These are phyloP conservation scores for Chaetomium strumarium DNA, from an alignment of 2,329 filamentous ascomycete species.

Conservation along the genomic window DNA sequence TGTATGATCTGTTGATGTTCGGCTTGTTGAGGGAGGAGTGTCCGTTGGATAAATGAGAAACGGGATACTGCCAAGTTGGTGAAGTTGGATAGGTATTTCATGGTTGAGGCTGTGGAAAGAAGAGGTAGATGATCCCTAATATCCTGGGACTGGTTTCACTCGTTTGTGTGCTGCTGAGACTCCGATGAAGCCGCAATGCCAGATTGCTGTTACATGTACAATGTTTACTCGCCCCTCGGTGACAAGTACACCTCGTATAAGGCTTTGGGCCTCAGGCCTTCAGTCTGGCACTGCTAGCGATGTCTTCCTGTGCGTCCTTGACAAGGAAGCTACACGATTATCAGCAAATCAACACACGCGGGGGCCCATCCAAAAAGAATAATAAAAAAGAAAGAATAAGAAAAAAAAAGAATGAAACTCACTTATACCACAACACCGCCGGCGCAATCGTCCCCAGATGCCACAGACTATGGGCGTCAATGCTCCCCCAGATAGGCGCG, in stretches of 20 bases:
- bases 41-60: background rate
- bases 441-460: constrained; percentile 88
- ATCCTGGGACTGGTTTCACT: no score
- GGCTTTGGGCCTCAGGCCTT: constrained; percentile 47
- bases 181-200: no score
- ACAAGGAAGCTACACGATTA: constrained; percentile 79
- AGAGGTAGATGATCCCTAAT: no score
- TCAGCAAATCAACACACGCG: constrained; percentile 1
- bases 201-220: no score
- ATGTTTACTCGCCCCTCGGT: no score
- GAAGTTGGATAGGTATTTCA: no score
- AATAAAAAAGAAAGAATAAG: no score
- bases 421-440: constrained; percentile 92
- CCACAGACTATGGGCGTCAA: constrained; percentile 96
- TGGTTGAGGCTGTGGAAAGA: no score
- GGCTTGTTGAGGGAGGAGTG: constrained; percentile 30
- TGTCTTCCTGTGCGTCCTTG: constrained; percentile 77
- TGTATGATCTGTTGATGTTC: constrained; percentile 35
- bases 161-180: no score
- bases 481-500: constrained; percentile 69
- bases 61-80: no score
- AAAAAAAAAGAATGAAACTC: no score
- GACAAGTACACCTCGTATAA: no score
- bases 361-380: background rate
- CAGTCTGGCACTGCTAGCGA: constrained; percentile 60